These are phyloP conservation scores for Rhodomyrtus psidioides DNA, from an alignment of 441 rosid genomes.

Conservation along the genomic window DNA sequence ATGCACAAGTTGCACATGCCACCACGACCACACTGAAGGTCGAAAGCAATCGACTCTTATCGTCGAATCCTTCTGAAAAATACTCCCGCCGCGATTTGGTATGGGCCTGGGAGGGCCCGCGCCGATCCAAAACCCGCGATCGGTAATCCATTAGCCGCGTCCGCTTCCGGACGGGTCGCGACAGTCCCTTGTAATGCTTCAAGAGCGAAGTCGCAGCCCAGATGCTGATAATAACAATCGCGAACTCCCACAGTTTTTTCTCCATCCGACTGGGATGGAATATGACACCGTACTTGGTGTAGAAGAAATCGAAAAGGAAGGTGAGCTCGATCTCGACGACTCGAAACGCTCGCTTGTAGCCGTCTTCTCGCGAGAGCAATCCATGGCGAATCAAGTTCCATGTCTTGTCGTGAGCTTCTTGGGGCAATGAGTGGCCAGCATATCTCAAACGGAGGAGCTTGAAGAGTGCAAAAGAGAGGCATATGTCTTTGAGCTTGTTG, in stretches of 20 bases:
- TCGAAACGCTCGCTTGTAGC: not conserved
- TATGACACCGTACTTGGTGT: not conserved
- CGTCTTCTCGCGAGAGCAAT: not conserved
- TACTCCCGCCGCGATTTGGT: too few species aligned
- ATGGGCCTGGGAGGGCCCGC: too few species aligned
- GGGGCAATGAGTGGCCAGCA: not conserved
- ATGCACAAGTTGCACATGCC: too few species aligned
- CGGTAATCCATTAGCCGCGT: too few species aligned
- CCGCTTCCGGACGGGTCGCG: too few species aligned
- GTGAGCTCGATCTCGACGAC: not conserved
- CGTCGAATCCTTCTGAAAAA: too few species aligned
- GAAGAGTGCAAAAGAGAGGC: not conserved
- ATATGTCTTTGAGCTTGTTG: not conserved
- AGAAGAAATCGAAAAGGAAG: not conserved
- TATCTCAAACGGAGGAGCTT: not conserved
- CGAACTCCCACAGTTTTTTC: accelerated
- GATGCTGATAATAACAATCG: accelerated
- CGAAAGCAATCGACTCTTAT: too few species aligned
- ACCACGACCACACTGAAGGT: too few species aligned
- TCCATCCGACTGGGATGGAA: accelerated
- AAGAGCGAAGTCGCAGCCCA: not conserved
- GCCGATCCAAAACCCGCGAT: too few species aligned
- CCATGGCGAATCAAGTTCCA: not conserved
- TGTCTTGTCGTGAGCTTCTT: not conserved
- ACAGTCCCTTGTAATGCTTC: not conserved